Conservation (phyloP, 768 basidiomycete species). For the Lactifluus rugatus region DNA sequence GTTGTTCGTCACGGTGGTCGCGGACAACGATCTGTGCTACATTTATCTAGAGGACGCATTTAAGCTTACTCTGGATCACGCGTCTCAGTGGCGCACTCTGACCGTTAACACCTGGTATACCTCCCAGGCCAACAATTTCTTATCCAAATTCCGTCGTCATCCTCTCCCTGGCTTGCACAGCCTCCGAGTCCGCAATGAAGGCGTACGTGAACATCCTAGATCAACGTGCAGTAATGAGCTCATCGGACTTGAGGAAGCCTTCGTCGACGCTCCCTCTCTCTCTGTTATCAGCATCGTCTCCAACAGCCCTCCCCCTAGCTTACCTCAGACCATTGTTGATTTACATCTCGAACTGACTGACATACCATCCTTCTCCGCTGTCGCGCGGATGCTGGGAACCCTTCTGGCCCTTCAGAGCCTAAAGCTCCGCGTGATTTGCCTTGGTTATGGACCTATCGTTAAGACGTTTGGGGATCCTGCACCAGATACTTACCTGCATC, state of each 20-base stretch:
- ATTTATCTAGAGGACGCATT: no score
- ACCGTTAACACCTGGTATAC: conserved; percentile 31
- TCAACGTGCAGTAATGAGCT: no score
- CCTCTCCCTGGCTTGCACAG: conserved; percentile 31
- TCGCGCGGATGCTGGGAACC: conserved; percentile 28
- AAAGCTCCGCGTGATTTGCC: conserved; percentile 30
- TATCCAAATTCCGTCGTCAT: conserved; percentile 30
- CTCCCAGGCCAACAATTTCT: conserved; percentile 31
- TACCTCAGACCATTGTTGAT: conserved; percentile 12
- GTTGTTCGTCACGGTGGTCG: conserved; percentile 38
- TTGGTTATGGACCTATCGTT: conserved; percentile 23
- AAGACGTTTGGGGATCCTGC: conserved; percentile 13
- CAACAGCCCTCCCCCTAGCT: conserved; percentile 13
- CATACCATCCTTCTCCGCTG: conserved; percentile 17
- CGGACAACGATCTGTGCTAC: no score
- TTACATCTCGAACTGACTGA: conserved; percentile 16
- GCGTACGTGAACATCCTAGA: no score
- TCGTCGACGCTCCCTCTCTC: conserved; percentile 30
- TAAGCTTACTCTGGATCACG: conserved; percentile 30
- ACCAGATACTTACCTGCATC: conserved; percentile 21
- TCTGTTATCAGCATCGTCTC: conserved; percentile 1
- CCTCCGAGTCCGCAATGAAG: conserved; percentile 20
- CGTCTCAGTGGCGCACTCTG: conserved; percentile 37
- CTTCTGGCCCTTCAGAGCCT: conserved; percentile 35
- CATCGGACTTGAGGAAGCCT: conserved; percentile 18